Conservation (phyloP, 768 basidiomycete species). For the Symmetrospora coprosmae region DNA sequence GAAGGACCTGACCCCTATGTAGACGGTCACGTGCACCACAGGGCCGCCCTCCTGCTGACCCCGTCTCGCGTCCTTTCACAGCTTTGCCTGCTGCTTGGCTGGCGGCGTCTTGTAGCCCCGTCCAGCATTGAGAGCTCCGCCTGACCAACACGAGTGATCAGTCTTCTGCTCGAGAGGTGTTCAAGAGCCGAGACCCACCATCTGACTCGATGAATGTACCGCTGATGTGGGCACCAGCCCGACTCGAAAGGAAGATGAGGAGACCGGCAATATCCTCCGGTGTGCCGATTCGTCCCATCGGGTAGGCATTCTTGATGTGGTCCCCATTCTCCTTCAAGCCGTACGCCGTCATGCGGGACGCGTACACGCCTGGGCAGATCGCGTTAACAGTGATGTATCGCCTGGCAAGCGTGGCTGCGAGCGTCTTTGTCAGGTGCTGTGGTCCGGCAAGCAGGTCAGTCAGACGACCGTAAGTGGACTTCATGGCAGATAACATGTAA, state of each 20-base stretch:
- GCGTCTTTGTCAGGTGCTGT: constrained; percentile 23
- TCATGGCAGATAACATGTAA: background rate
- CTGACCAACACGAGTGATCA: background rate
- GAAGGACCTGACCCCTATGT: no score
- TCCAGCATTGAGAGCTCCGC: constrained; percentile 16
- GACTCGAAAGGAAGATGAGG: constrained; percentile 19
- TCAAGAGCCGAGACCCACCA: constrained; percentile 5
- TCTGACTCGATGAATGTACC: constrained; percentile 21
- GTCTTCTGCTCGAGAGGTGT: background rate
- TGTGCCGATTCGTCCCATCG: constrained; percentile 20
- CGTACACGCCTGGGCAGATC: constrained; percentile 25
- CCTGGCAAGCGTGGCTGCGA: constrained; percentile 17
- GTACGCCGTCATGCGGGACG: constrained; percentile 16
- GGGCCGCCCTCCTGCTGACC: no score
- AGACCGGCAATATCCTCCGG: constrained; percentile 26
- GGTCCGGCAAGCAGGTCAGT: background rate
- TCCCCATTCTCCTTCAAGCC: constrained; percentile 19
- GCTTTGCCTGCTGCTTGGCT: constrained; percentile 12
- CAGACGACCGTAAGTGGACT: background rate
- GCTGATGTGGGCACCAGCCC: constrained; percentile 19
- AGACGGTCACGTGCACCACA: no score
- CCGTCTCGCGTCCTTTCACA: no score
- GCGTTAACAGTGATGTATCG: constrained; percentile 25
- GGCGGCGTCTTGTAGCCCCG: constrained; percentile 5
- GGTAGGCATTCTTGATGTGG: background rate